These are phyloP conservation scores for Globisporangium heterothallicum DNA, from an alignment of 352 stramenopile genomes.

Conservation along the genomic window DNA sequence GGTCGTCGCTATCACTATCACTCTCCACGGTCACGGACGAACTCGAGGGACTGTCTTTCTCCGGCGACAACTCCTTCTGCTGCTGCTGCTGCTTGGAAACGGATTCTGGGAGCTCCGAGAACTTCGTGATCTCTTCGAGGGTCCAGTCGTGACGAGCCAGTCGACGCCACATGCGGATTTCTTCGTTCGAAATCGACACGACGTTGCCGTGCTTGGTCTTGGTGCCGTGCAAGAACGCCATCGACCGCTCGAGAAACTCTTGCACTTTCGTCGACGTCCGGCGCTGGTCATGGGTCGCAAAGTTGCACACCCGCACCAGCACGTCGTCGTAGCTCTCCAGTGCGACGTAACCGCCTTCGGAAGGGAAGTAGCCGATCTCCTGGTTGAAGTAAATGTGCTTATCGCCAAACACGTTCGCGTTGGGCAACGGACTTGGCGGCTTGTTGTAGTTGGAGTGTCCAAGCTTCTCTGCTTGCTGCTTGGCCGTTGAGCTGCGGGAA, in stretches of 20 bases:
- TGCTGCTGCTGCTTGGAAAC: slow-evolving; percentile 3
- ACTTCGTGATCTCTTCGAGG: slow-evolving; percentile 43
- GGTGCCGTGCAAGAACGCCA: slow-evolving; percentile 63
- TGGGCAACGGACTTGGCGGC: slow-evolving; percentile 13
- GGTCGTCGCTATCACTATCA: slow-evolving; percentile 52
- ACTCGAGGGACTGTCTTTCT: slow-evolving; percentile 45
- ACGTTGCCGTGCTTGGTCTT: slow-evolving; percentile 65
- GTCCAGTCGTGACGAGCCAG: slow-evolving; percentile 63
- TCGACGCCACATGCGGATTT: slow-evolving; percentile 77
- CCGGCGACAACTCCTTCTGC: slow-evolving; percentile 17
- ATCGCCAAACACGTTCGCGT: slow-evolving; percentile 19
- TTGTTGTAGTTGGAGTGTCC: slow-evolving; percentile 19
- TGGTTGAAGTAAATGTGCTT: slow-evolving; percentile 23
- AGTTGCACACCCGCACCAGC: slow-evolving; percentile 63
- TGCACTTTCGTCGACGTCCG: slow-evolving; percentile 66
- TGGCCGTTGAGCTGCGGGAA: slow-evolving; percentile 45
- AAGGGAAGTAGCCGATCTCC: slow-evolving; percentile 18
- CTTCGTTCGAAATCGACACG: slow-evolving; percentile 72
- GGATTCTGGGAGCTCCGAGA: slow-evolving; percentile 7
- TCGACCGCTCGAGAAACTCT: slow-evolving; percentile 72
- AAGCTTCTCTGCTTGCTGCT: slow-evolving; percentile 36
- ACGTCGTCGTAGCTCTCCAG: slow-evolving; percentile 79
- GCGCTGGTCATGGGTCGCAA: slow-evolving; percentile 60
- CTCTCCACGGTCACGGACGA: slow-evolving; percentile 48
- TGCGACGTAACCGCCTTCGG: slow-evolving; percentile 31